phyloP scores from a whole-genome alignment of 306 rosid species.

The Prunus salicina region DNA sequence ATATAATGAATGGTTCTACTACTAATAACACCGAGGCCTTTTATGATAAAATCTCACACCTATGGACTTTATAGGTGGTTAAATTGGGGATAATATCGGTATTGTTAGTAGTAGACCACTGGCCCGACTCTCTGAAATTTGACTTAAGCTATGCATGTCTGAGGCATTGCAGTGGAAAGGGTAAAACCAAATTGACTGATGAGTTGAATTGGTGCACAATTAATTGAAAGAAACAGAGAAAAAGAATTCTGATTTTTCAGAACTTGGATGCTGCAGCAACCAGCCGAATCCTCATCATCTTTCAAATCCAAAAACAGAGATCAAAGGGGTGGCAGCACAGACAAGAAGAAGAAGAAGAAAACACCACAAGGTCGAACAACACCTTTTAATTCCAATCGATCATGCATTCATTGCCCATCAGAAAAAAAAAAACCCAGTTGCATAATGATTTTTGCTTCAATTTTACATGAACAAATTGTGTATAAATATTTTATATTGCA shows the following conservation, averaged over 20 bases:
- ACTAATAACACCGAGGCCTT: too few species aligned
- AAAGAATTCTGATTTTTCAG: background rate
- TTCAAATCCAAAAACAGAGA: slow-evolving; percentile 16
- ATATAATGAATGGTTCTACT: too few species aligned
- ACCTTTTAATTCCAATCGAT: background rate
- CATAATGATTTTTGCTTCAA: background rate
- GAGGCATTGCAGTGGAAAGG: slow-evolving; percentile 19
- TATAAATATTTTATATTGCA: slow-evolving; percentile 1
- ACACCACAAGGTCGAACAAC: background rate
- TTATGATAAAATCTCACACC: too few species aligned
- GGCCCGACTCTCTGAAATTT: too few species aligned
- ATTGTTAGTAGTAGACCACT: too few species aligned
- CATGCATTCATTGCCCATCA: slow-evolving; percentile 16
- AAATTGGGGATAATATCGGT: too few species aligned
- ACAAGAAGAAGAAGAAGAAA: slow-evolving; percentile 6
- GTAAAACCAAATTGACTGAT: slow-evolving; percentile 23
- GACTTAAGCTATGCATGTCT: slow-evolving; percentile 17
- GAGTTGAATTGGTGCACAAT: slow-evolving; percentile 27
- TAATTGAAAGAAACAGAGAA: slow-evolving; percentile 35
- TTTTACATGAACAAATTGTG: background rate
- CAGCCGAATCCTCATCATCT: slow-evolving; percentile 18
- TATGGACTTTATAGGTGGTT: too few species aligned
- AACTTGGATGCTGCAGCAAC: slow-evolving; percentile 12
- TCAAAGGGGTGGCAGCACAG: background rate
- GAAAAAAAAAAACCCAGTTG: background rate